A percentile compares a stretch with the other conserved stretches of the same genome.
Conservation (phyloP, 2,329 filamentous ascomycete genomes). For the Bimuria novae-zelandiae region DNA sequence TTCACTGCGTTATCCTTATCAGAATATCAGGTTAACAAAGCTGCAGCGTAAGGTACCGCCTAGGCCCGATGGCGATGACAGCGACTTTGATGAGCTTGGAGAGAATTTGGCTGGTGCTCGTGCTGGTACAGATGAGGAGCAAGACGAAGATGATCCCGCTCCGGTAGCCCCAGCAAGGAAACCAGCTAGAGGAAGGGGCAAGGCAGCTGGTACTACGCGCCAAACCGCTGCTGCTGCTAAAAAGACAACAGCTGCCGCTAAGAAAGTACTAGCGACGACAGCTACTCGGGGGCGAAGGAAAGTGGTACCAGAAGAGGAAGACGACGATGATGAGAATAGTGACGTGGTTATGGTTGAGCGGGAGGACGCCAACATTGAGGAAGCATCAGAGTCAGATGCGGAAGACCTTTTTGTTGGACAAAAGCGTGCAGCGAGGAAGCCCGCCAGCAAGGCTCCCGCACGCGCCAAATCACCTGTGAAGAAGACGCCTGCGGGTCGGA, state of each 20-base stretch:
- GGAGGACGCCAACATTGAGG: constrained; percentile 48
- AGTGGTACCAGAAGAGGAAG: constrained; percentile 50
- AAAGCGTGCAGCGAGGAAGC: constrained; percentile 20
- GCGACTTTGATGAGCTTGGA: constrained; percentile 87
- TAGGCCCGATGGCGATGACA: constrained; percentile 82
- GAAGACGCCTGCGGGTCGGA: constrained; percentile 28
- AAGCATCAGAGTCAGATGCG: constrained; percentile 49
- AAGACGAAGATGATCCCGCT: constrained; percentile 47
- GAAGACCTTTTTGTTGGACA: constrained; percentile 49
- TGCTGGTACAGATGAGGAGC: constrained; percentile 57
- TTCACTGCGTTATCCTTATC: neutral
- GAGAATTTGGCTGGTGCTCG: constrained; percentile 72
- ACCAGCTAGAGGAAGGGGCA: constrained; percentile 52
- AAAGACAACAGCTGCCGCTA: constrained; percentile 40
- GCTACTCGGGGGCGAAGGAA: constrained; percentile 48
- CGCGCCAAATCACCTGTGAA: constrained; percentile 34
- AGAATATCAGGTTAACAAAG: constrained; percentile 21
- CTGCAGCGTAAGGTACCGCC: constrained; percentile 61
- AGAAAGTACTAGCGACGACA: constrained; percentile 42
- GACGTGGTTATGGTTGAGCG: constrained; percentile 50
- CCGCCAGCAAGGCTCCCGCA: constrained; percentile 23
- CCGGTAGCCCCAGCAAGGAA: constrained; percentile 42
- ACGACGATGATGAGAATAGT: constrained; percentile 44
- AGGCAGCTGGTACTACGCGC: constrained; percentile 46
- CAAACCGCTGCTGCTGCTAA: constrained; percentile 33